Conservation (phyloP, 2,329 filamentous ascomycete species). For the Trichoderma guizhouense region DNA sequence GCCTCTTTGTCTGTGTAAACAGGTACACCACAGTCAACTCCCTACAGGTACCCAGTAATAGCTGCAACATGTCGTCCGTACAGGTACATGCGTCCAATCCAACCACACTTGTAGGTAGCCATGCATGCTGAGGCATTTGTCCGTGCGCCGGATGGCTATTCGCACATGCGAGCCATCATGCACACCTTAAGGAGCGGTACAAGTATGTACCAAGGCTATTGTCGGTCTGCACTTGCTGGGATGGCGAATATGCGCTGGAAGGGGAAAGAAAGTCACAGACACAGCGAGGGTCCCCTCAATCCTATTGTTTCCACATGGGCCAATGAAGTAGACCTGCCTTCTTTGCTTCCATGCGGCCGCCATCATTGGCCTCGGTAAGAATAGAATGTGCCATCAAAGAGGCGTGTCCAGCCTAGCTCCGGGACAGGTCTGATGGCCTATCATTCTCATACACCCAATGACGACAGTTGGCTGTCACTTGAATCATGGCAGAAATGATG, state of each 20-base stretch:
- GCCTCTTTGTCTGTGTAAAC: not conserved
- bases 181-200: not conserved
- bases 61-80: not conserved
- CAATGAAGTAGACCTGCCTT: not conserved
- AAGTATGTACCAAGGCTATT: not conserved
- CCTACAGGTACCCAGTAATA: not conserved
- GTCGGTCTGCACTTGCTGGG: not conserved
- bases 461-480: slow-evolving; percentile 15
- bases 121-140: not conserved
- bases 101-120: slow-evolving; percentile 10
- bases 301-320: not conserved
- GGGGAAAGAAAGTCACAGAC: not conserved
- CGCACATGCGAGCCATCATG: not conserved
- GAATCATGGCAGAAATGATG: not conserved
- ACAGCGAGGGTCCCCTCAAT: not conserved
- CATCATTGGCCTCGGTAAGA: not conserved
- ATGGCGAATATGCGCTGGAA: not conserved
- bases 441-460: slow-evolving; percentile 11
- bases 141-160: not conserved
- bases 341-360: not conserved
- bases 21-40: not conserved
- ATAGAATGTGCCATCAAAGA: not conserved
- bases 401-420: not conserved
- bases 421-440: not conserved
- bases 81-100: not conserved